Evolutionary conservation across 352 stramenopile species (phyloP).

Genomic region (Globisporangium paroecandrum): DNA sequence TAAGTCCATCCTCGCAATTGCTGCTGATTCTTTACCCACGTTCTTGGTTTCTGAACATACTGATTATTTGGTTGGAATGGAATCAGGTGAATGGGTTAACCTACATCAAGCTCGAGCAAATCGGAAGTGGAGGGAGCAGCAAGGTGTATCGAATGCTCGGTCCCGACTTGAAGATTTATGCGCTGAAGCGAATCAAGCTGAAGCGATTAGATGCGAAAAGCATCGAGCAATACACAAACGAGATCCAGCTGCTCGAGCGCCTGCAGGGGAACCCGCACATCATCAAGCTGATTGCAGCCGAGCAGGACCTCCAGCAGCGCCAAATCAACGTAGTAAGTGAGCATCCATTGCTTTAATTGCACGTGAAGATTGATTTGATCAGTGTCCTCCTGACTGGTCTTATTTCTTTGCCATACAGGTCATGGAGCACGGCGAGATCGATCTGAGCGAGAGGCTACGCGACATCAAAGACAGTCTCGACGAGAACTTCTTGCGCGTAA

Average conservation of each 20-base stretch:
- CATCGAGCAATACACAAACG: slow-evolving; percentile 96
- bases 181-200: slow-evolving; percentile 98
- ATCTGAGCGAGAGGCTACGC: slow-evolving; percentile 92
- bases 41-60: background rate
- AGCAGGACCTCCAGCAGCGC: slow-evolving; percentile 87
- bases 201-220: slow-evolving; percentile 87
- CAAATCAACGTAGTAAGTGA: slow-evolving; percentile 66
- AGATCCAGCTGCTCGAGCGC: slow-evolving; percentile 93
- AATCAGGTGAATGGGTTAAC: slow-evolving; percentile 81
- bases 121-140: slow-evolving; percentile 96
- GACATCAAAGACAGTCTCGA: slow-evolving; percentile 85
- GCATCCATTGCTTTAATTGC: background rate
- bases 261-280: slow-evolving; percentile 95
- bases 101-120: slow-evolving; percentile 96
- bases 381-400: background rate
- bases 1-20: slow-evolving; percentile 16
- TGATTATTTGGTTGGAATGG: background rate
- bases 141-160: slow-evolving; percentile 97
- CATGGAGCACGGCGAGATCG: slow-evolving; percentile 97
- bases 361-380: background rate
- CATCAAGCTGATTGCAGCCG: slow-evolving; percentile 93
- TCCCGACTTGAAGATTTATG: slow-evolving; percentile 91
- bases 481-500: slow-evolving; percentile 97
- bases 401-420: slow-evolving; percentile 46
- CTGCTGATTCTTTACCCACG: background rate